Base-by-base conservation (phyloP, 2,329 filamentous ascomycete species). In the Cryphonectria parasitica region DNA sequence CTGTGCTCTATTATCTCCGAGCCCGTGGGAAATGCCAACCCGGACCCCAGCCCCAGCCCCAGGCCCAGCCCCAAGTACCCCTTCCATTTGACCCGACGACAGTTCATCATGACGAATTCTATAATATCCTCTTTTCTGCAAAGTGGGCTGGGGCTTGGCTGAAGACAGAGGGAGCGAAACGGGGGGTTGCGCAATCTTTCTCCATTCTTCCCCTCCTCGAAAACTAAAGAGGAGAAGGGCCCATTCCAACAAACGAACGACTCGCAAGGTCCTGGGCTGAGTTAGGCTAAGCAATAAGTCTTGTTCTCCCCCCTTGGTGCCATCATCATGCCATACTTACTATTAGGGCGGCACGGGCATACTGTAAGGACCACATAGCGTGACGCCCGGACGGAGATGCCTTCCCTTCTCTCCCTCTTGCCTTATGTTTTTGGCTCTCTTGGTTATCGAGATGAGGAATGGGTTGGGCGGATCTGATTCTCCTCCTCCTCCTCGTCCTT, bases 341-440 rank as follows among this genome's bases (percentile, higher is more conserved):
- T 49, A n/a, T 39, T 25, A 22, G 39, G 11, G 61, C 61, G n/a
- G 61, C 61, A 39, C 36, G 61, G 7, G 22, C 39, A 11, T 34
- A 28, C 15, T 31, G n/a, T 36, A 25, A 36, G n/a, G 45, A 64
- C n/a, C 39, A 25, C n/a, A 63, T 64, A 45, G 61, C 39, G 61
- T 39, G 61, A 45, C 61, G 61, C 61, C 61, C 36, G 61, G 36
- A 28, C 61, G 61, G 61, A 64, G 39, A 64, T 43, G 61, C 39
- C 22, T 63, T 63, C 60, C 39, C n/a, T 36, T 63, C 60, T 63
- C 36, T 43, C 11, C 60, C 58, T 56, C 61, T n/a, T 68, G 66
- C 43, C 43, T 45, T 5, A 5, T 1, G 17, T 17, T 17, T 45
- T 39, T 11, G 10, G 36, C 36, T 13, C 36, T 10, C 11, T 39